Conservation (phyloP, 2,329 filamentous ascomycete genomes). For the Nigrospora oryzae region DNA sequence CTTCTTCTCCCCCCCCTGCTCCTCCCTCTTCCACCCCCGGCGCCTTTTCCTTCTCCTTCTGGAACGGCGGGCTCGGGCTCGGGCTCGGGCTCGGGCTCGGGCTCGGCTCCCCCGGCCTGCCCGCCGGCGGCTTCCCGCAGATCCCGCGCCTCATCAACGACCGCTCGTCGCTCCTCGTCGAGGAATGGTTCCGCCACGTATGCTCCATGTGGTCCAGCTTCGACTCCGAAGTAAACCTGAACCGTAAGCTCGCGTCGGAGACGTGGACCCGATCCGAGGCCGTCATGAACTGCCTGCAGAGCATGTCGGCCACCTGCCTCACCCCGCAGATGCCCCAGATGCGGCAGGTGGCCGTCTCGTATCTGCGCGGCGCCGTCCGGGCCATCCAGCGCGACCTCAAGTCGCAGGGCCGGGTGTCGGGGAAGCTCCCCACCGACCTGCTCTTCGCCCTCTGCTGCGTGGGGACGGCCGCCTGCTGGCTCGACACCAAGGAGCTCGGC, state of each 20-base stretch:
- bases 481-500: constrained; percentile 24
- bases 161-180: constrained; percentile 23
- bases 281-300: constrained; percentile 28
- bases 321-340: constrained; percentile 25
- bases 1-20: no score
- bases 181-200: constrained; percentile 30
- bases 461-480: constrained; percentile 30
- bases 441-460: constrained; percentile 29
- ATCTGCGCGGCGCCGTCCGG: constrained; percentile 24
- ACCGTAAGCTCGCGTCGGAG: constrained; percentile 26
- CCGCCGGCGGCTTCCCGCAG: constrained; percentile 5
- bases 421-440: constrained; percentile 21
- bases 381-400: constrained; percentile 25
- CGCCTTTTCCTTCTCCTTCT: not conserved
- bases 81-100: not conserved
- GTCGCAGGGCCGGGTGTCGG: constrained; percentile 8
- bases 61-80: not conserved
- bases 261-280: constrained; percentile 26
- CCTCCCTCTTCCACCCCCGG: not conserved
- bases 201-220: constrained; percentile 31
- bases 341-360: constrained; percentile 21
- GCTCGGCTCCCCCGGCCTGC: constrained; percentile 3
- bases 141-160: constrained; percentile 13
- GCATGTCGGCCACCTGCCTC: constrained; percentile 30
- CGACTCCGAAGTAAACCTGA: constrained; percentile 28